Base-by-base conservation (phyloP, 257 asterid species). In the Verbascum thapsus region DNA sequence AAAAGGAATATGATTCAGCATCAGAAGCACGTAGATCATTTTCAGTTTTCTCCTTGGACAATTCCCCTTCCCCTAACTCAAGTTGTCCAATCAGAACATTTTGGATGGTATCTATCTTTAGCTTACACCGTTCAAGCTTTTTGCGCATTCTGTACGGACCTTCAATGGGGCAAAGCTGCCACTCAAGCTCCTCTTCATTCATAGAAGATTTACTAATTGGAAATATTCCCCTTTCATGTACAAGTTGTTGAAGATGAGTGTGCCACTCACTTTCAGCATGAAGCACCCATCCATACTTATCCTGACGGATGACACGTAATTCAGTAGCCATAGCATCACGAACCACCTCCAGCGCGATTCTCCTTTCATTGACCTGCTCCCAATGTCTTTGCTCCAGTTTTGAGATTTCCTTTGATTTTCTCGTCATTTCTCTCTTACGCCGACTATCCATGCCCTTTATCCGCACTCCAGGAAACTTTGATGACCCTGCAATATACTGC, bases 261-360 rank as follows among this genome's bases (percentile, higher is more conserved):
- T 88, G 97, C 99, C 99, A 94, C 82, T 90, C 98, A 59, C 98
- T 87, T 74, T 94, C 99, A 60, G 99, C 99, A 62, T 94, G 98
- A 70, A 94, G 96, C 68, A 94, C 96, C 98, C 98, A 94, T 55
- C 99, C 99, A 75, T 94, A 94, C 74, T 94, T 94, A 78, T 94
- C 99, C 78, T 90, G 98, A 54, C 99, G 98, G 56, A 94, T 76
- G 57, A 90, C 99, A 78, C 99, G 90, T 65, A 94, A 74, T 79
- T 87, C 98, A 8, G 99, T 94, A 64, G 96, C 83, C 95, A 94
- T 83, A 68, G 88, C 87, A 80, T 94, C 97, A 26, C 96, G 91
- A 77, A 94, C 95, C 74, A 85, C 47, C 71, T 90, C 99, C 70
- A 94, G 96, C 26, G 97, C 99, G 22, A 90, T 72, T 74, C 99